phyloP scores from a whole-genome alignment of 805 yeast species.

The Lipomyces chichibuensis region DNA sequence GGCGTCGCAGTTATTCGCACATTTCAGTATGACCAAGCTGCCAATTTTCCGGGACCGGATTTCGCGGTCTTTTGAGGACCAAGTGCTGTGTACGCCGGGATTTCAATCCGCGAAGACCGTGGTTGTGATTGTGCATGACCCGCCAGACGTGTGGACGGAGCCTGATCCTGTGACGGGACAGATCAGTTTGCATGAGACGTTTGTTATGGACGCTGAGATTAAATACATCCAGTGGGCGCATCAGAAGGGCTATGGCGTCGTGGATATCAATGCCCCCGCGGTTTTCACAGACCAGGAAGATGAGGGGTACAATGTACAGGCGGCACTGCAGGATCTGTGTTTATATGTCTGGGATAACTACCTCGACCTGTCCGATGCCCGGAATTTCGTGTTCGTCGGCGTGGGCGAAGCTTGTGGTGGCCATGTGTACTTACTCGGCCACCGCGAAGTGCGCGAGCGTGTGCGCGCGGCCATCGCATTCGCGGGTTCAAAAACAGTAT shows the following conservation, averaged over 20 bases:
- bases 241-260: constrained; percentile 66
- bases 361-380: constrained; percentile 70
- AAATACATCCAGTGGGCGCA: constrained; percentile 71
- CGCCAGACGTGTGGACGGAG: constrained; percentile 90
- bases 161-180: constrained; percentile 78
- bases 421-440: constrained; percentile 83
- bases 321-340: constrained; percentile 74
- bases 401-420: constrained; percentile 89
- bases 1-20: constrained; percentile 54
- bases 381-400: constrained; percentile 78
- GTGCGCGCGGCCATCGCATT: constrained; percentile 67
- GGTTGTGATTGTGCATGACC: constrained; percentile 79
- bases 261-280: constrained; percentile 82
- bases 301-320: constrained; percentile 49
- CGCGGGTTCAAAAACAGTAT: constrained; percentile 68
- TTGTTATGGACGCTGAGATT: constrained; percentile 73
- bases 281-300: constrained; percentile 50
- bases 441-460: constrained; percentile 65
- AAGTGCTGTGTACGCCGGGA: constrained; percentile 70
- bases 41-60: constrained; percentile 58
- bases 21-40: constrained; percentile 62
- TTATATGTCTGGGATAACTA: constrained; percentile 90
- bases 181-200: constrained; percentile 70
- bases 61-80: constrained; percentile 61
- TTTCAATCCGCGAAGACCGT: constrained; percentile 62